phyloP scores from a whole-genome alignment of 2,329 filamentous ascomycete species.

The Colletotrichum phormii region DNA sequence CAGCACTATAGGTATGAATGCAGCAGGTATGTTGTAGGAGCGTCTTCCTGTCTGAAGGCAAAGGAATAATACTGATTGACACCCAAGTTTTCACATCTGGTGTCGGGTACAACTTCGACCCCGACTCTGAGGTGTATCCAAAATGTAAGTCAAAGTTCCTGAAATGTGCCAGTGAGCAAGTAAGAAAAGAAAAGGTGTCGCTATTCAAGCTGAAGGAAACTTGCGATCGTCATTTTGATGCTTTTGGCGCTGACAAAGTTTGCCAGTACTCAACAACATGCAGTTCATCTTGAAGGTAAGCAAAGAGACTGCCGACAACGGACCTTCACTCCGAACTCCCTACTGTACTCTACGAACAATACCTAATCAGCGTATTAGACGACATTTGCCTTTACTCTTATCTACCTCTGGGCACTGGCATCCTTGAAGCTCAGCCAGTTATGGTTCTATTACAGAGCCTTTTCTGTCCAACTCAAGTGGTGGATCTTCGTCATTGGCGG shows the following conservation, averaged over 20 bases:
- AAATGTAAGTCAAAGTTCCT: constrained; percentile 26
- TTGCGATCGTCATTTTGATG: background rate
- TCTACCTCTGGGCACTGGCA: constrained; percentile 40
- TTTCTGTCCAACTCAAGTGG: constrained; percentile 31
- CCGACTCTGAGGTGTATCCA: constrained; percentile 30
- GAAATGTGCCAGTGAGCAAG: background rate
- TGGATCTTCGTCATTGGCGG: constrained; percentile 32
- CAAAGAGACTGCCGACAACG: background rate
- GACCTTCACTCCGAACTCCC: background rate
- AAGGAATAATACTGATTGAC: background rate
- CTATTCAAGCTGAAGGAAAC: no score
- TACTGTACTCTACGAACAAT: background rate
- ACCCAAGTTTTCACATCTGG: constrained; percentile 31
- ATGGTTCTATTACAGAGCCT: constrained; percentile 39
- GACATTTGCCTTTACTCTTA: constrained; percentile 38
- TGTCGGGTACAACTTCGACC: constrained; percentile 37
- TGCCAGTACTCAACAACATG: constrained; percentile 33
- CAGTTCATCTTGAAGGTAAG: constrained; percentile 34
- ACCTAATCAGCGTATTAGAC: constrained; percentile 5
- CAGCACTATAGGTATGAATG: constrained; percentile 33
- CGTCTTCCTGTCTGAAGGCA: no score
- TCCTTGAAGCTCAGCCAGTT: constrained; percentile 38
- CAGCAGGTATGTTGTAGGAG: constrained; percentile 1
- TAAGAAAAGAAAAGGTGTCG: background rate
- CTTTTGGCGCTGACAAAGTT: background rate